These are phyloP conservation scores for Coemansia sp. DNA, from an alignment of 192 early-diverging fungal genomes.

Conservation along the genomic window DNA sequence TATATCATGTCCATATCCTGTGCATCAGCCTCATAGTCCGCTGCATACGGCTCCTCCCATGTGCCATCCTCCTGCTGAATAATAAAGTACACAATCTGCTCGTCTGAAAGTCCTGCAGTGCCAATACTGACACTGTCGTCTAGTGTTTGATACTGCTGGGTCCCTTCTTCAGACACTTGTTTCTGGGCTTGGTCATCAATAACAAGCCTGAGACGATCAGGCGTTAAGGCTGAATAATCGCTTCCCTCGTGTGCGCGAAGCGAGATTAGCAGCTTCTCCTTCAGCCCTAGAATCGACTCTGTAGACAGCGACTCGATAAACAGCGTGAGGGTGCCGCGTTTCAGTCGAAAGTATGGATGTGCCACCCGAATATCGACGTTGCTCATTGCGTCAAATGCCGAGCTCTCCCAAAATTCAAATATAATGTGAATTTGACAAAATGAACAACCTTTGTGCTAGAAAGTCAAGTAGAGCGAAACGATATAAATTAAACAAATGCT, in stretches of 20 bases:
- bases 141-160: slow-evolving; percentile 13
- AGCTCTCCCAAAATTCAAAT: background rate
- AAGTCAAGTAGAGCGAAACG: background rate
- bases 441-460: too few relatives aligned
- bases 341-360: slow-evolving; percentile 43
- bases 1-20: slow-evolving; percentile 35
- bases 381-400: slow-evolving; percentile 11
- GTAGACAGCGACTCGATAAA: slow-evolving; percentile 23
- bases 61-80: slow-evolving; percentile 25
- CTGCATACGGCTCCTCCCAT: slow-evolving; percentile 39
- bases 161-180: background rate
- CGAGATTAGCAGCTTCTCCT: slow-evolving; percentile 20
- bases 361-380: slow-evolving; percentile 19
- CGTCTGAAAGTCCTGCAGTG: slow-evolving; percentile 21
- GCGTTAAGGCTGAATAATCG: slow-evolving; percentile 12
- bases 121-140: slow-evolving; percentile 19
- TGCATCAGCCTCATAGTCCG: slow-evolving; percentile 32
- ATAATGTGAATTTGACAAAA: background rate
- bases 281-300: slow-evolving; percentile 17
- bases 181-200: slow-evolving; percentile 4
- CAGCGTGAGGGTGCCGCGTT: slow-evolving; percentile 41
- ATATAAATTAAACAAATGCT: background rate
- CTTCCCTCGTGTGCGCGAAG: slow-evolving; percentile 32
- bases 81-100: slow-evolving; percentile 32
- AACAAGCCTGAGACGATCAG: slow-evolving; percentile 21